Conservation (phyloP, 805 yeast genomes). For the Millerozyma miso region DNA sequence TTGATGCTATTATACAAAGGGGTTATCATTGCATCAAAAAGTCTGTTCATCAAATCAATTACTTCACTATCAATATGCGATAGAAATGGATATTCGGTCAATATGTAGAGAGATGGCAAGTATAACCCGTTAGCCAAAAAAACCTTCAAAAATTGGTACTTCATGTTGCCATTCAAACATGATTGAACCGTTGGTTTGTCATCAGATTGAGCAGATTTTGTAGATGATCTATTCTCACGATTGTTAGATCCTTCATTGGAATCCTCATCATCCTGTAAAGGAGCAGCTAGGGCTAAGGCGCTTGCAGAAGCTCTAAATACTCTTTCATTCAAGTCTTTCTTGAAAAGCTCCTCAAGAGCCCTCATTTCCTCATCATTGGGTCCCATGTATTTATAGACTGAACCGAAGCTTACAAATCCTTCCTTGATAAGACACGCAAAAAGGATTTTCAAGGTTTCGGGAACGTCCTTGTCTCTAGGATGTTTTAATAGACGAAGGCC, state of each 20-base stretch:
- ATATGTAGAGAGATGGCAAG: constrained; percentile 55
- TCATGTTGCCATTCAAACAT: constrained; percentile 17
- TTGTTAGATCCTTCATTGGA: constrained; percentile 1
- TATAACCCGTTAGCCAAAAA: constrained; percentile 58
- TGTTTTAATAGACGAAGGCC: constrained; percentile 40
- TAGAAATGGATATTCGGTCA: constrained; percentile 59
- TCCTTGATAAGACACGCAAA: constrained; percentile 58
- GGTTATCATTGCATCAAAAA: constrained; percentile 45
- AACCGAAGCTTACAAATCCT: constrained; percentile 61
- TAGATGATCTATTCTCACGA: constrained; percentile 7
- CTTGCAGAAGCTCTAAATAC: constrained; percentile 62
- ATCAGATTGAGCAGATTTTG: constrained; percentile 10
- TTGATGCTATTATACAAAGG: constrained; percentile 40
- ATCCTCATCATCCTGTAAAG: constrained; percentile 59
- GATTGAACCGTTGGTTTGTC: constrained; percentile 11
- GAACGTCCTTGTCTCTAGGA: constrained; percentile 27
- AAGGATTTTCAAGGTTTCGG: constrained; percentile 42
- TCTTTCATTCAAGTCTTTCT: constrained; percentile 47
- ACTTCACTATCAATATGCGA: constrained; percentile 50
- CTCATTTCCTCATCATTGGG: constrained; percentile 50
- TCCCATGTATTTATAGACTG: constrained; percentile 51
- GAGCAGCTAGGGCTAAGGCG: constrained; percentile 86
- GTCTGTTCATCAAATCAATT: constrained; percentile 42
- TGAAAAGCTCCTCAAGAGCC: constrained; percentile 40
- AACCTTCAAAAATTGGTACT: constrained; percentile 43